Conservation (phyloP, 345 rosid genomes). For the Gossypium mustelinum region DNA sequence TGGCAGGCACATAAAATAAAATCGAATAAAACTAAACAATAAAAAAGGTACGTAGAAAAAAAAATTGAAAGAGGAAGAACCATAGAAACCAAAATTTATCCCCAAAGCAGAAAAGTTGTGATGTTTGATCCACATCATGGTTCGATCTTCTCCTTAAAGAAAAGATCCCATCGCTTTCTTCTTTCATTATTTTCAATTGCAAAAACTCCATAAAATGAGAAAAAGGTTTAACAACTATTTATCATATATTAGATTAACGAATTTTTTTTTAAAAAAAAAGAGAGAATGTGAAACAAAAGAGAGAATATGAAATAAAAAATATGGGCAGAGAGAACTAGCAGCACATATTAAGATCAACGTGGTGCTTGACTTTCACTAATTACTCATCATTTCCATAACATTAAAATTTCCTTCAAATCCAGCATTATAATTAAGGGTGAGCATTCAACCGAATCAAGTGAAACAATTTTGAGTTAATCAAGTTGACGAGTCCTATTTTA, state of each 20-base stretch:
- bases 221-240: neutral
- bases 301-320: constrained; percentile 4
- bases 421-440: too few relatives aligned
- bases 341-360: constrained; percentile 41
- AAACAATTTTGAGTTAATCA: too few relatives aligned
- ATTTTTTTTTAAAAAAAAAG: neutral
- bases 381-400: constrained; percentile 34
- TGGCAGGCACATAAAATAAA: too few relatives aligned
- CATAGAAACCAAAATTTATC: constrained; percentile 49
- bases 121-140: constrained; percentile 59
- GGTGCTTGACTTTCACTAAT: constrained; percentile 54
- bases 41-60: too few relatives aligned
- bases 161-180: constrained; percentile 31
- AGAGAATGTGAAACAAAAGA: neutral
- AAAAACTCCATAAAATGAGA: neutral
- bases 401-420: too few relatives aligned
- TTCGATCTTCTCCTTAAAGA: constrained; percentile 10
- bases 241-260: neutral
- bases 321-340: constrained; percentile 45
- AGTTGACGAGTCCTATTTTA: too few relatives aligned
- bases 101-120: constrained; percentile 36
- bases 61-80: constrained; percentile 11
- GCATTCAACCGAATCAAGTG: too few relatives aligned
- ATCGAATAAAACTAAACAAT: too few relatives aligned
- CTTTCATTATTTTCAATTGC: neutral